A percentile compares a stretch with the other conserved stretches of the same genome.
Conservation (phyloP, 345 rosid species). For the Mallotus nudiflorus region DNA sequence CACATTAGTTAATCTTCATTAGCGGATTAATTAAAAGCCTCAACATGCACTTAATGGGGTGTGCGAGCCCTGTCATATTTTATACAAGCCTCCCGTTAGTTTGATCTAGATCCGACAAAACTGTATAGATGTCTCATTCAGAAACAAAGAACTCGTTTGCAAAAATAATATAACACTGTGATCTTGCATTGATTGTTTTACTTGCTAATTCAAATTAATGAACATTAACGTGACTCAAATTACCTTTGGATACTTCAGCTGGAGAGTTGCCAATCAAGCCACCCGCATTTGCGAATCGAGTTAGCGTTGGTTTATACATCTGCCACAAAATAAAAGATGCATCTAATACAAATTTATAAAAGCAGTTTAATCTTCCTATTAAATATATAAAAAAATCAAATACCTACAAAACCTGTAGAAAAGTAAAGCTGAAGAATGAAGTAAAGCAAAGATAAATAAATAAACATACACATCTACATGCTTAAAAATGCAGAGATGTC, state of each 20-base stretch:
- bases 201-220: neutral
- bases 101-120: neutral
- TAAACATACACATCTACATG: neutral
- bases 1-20: too few species aligned
- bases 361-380: neutral
- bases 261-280: constrained; percentile 76
- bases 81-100: neutral
- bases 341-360: neutral
- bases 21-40: too few species aligned
- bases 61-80: neutral
- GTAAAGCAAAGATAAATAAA: neutral
- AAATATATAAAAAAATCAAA: neutral
- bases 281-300: constrained; percentile 66
- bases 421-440: neutral
- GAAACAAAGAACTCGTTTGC: neutral
- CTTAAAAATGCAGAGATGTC: neutral
- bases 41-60: too few species aligned
- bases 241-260: constrained; percentile 77
- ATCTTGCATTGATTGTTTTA: neutral
- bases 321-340: constrained; percentile 38
- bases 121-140: neutral
- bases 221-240: constrained; percentile 14
- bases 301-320: constrained; percentile 81
- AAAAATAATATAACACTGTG: neutral
- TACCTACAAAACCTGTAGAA: neutral